Base-by-base conservation (phyloP, 2,329 filamentous ascomycete species). In the Paecilomyces variotii region DNA sequence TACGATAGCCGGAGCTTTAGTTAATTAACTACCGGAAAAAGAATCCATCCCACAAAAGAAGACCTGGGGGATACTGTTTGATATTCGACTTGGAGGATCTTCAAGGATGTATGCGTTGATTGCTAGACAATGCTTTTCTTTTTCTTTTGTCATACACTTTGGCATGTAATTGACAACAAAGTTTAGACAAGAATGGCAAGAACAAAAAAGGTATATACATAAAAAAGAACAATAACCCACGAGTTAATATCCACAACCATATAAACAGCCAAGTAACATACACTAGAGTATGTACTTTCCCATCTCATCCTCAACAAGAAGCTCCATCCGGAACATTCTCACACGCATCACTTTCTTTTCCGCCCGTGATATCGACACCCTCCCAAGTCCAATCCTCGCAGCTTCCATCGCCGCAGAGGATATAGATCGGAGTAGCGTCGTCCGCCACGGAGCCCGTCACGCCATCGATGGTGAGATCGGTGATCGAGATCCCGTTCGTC, bases 361-460 rank as follows among this genome's bases (percentile, higher is more conserved):
- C 83, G 50, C 83, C 83, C 28, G 79, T 80, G 54, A 85, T 67
- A 27, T 63, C 67, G 58, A 82, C 78, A 51, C 70, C 75, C 10
- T 67, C 72, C 80, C 81, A 85, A 28, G 75, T 80, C 80, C 82
- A 86, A 70, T 77, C 73, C 2, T 74, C 76, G 71, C 82, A 84
- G 59, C 76, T 74, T 35, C 79, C 80, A 28, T 68, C 69, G 19
- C 78, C 83, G 64, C 84, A 86, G 10, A 84, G 77, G 60, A 86
- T 80, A 67, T 82, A 82, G 63, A 84, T 67, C 55, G 78, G 56
- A 4, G 68, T 71, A 1, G 70, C 76, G 54, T 67, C 68, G 30
- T 67, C 70, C 51, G 64, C 60, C 4, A 72, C 74, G 9, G 67
- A 65, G 50, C 76, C 76, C 10, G 68, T 72, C 51, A 78, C 66